Evolutionary conservation across 1,284 basidiomycete species (phyloP), one percentile per base, ranked within the genome.

Genomic region (Austroboletus niveus): DNA sequence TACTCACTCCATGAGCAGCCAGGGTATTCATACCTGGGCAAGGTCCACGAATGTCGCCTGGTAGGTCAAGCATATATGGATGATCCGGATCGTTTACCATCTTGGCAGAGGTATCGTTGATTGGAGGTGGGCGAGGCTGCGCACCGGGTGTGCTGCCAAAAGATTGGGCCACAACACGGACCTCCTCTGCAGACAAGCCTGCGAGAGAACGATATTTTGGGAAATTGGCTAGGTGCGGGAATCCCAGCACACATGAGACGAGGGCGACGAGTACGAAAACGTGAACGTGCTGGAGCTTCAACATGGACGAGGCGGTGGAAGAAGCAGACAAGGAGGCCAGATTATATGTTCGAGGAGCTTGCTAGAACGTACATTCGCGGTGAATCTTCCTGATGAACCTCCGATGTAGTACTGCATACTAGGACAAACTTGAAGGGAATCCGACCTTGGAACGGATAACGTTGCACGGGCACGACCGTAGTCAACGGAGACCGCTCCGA

Each of bases 21-120:
- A 77, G 62, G 1, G 75, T 62, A 52, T 78, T 79, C 34, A 78
- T 62, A 11, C 71, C 81, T 4, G 81, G 77, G 49, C 76, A 78
- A 1, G 77, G 76, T n/a, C 72, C 69, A 22, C 84, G 61, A 17
- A 69, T 56, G 20, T 70, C 66, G 27, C 65, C 57, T 20, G 62
- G 56, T 11, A 10, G 52, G 29, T 54, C 49, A 5, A 50, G 52
- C 1, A 27, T 3, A 38, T 36, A 68, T 22, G 61, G 63, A 35
- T 64, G 65, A 2, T 34, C 48, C 1, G n/a, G n/a, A 17, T 66
- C 65, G n/a, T 64, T 38, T 1, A 64, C 62, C 24, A 63, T n/a
- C 48, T 64, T 66, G 17, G 63, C 34, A 6, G 65, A 63, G 1
- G 63, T 68, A 10, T 68, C 57, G 1, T 54, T 58, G 46, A 64